Evolutionary conservation across 2,329 filamentous ascomycete species (phyloP), one percentile per base, ranked within the genome.

Genomic region (Ascochyta rabiei): DNA sequence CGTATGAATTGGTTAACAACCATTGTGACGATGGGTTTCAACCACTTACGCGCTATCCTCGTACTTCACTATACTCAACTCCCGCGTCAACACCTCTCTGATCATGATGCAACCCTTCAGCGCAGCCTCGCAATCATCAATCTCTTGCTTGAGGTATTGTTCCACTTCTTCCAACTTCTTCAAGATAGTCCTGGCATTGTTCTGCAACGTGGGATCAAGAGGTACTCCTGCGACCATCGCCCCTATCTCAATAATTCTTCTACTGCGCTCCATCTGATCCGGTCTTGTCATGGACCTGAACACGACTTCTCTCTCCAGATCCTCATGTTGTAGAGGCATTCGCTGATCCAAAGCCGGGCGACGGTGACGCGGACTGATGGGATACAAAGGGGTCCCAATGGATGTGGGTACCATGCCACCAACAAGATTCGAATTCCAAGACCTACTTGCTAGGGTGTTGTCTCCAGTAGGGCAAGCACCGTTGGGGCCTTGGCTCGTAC

Each of bases 221-320:
- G 42, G 48, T 2, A 18, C 24, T 5, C 41, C 53, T 15, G 69
- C 66, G 24, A 60, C 61, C 56, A 73, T 62, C 4, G 69, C 68
- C 8, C 71, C 71, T 13, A 74, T 62, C 40, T 74, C 64, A 33
- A 74, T 69, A 21, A 74, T 57, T 13, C 58, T 59, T 7, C 45
- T 42, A 43, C 70, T 72, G 15, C 57, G 45, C 13, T 44, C 45
- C 4, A 62, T 43, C 37, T 69, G 61, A 1, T 60, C 54, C 6
- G 53, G 47, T 6, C 44, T 47, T 10, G 42, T 56, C 67, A 74
- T 73, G n/a, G 63, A 62, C n/a, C 50, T 50, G 12, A 70, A 47
- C 1, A 50, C 13, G 3, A 58, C 45, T 2, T 52, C 43, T 4
- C 38, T 18, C 9, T 15, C 19, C 12, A 23, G 9, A 10, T 13